phyloP scores from a whole-genome alignment of 805 yeast genomes.

The Dipodascus albidus region DNA sequence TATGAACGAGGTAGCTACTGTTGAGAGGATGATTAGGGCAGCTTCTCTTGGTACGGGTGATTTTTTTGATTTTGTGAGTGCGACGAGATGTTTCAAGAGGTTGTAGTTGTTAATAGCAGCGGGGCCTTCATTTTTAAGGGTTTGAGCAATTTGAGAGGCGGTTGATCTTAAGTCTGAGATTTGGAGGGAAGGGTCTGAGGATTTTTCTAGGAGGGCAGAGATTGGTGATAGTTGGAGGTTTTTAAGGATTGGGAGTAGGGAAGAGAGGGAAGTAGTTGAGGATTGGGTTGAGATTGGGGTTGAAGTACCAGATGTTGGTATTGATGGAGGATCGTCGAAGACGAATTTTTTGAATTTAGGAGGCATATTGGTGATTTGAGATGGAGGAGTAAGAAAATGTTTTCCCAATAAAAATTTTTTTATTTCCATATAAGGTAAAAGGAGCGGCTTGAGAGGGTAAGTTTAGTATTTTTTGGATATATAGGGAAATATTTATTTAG shows the following conservation, averaged over 20 bases:
- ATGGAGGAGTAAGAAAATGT: too few relatives aligned
- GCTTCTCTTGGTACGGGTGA: conserved; percentile 69
- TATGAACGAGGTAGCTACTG: conserved; percentile 43
- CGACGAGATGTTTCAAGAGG: conserved; percentile 46
- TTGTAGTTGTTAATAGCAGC: conserved; percentile 50
- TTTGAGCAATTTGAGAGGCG: conserved; percentile 41
- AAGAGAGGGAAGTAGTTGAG: conserved; percentile 65
- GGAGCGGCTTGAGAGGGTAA: too few relatives aligned
- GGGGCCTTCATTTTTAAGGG: conserved; percentile 36
- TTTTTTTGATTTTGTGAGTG: conserved; percentile 64
- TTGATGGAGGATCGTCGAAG: neutral
- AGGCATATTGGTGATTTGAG: neutral
- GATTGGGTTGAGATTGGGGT: conserved; percentile 22
- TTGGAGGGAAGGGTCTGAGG: conserved; percentile 37
- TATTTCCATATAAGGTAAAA: too few relatives aligned
- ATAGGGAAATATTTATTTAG: too few relatives aligned
- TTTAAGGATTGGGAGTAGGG: conserved; percentile 57
- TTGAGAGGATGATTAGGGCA: conserved; percentile 47
- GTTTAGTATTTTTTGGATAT: too few relatives aligned
- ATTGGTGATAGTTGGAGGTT: conserved; percentile 59
- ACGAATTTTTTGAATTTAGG: neutral
- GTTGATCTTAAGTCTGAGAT: conserved; percentile 45
- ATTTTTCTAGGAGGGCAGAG: conserved; percentile 40
- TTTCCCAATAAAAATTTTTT: too few relatives aligned
- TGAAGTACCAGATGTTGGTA: conserved; percentile 17